Conservation (phyloP, 768 basidiomycete genomes). For the Asterophora lycoperdoides region DNA sequence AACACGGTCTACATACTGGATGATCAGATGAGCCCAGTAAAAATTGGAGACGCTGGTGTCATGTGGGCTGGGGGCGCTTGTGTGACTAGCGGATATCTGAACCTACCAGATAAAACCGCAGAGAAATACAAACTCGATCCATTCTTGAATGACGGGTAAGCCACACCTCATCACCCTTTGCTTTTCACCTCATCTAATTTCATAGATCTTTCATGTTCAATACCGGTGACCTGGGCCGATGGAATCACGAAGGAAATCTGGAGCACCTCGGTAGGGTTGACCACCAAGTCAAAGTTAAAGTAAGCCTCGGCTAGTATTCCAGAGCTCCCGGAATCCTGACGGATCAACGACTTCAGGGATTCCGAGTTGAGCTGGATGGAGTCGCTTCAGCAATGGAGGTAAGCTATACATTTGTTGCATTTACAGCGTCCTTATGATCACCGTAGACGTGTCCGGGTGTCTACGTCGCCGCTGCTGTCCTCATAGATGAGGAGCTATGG, state of each 20-base stretch:
- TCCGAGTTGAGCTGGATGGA: slow-evolving; percentile 58
- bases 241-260: slow-evolving; percentile 48
- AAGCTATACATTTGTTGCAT: not conserved
- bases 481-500: slow-evolving; percentile 50
- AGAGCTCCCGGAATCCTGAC: not conserved
- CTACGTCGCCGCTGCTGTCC: slow-evolving; percentile 43
- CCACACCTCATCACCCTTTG: not conserved
- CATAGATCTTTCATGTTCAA: slow-evolving; percentile 50
- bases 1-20: slow-evolving; percentile 36
- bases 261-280: slow-evolving; percentile 55
- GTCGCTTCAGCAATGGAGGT: slow-evolving; percentile 58
- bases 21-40: slow-evolving; percentile 32
- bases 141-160: slow-evolving; percentile 46
- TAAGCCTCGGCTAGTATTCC: slow-evolving; percentile 14
- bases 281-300: slow-evolving; percentile 61
- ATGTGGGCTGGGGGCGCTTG: slow-evolving; percentile 62
- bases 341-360: slow-evolving; percentile 33
- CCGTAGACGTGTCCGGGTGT: slow-evolving; percentile 14
- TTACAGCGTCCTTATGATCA: not conserved
- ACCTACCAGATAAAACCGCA: slow-evolving; percentile 47
- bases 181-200: not conserved
- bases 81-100: slow-evolving; percentile 50
- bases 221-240: slow-evolving; percentile 55
- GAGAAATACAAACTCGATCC: slow-evolving; percentile 48
- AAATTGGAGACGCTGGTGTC: slow-evolving; percentile 31